Evolutionary conservation across 2,329 filamentous ascomycete species (phyloP).

Genomic region (Laburnicola sp.): DNA sequence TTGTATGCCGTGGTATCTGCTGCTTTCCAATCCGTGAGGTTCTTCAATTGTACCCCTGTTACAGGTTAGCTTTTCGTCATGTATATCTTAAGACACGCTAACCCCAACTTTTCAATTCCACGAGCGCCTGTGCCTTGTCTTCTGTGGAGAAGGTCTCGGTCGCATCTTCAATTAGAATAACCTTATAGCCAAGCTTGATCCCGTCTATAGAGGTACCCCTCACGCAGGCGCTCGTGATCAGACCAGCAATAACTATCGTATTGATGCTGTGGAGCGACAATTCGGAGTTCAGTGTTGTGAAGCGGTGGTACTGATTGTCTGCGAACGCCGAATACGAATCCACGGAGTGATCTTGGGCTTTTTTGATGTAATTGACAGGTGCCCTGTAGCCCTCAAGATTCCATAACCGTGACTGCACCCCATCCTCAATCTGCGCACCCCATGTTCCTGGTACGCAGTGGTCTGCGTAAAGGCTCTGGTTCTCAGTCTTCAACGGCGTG

Average conservation of each 20-base stretch:
- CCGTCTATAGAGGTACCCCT: slow-evolving; percentile 27
- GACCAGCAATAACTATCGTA: slow-evolving; percentile 23
- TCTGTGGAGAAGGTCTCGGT: slow-evolving; percentile 23
- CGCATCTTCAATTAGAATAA: slow-evolving; percentile 28
- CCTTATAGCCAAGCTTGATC: slow-evolving; percentile 27
- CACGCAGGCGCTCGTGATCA: slow-evolving; percentile 27
- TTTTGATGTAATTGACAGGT: slow-evolving; percentile 30
- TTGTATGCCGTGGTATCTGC: slow-evolving; percentile 14
- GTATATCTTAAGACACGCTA: slow-evolving; percentile 1
- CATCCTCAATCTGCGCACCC: slow-evolving; percentile 24
- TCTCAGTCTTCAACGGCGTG: slow-evolving; percentile 21
- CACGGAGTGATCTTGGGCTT: slow-evolving; percentile 26
- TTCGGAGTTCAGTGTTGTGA: slow-evolving; percentile 25
- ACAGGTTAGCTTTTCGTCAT: neutral
- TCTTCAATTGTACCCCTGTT: slow-evolving; percentile 25
- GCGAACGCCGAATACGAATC: slow-evolving; percentile 30
- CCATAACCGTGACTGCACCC: slow-evolving; percentile 23
- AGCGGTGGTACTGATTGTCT: slow-evolving; percentile 30
- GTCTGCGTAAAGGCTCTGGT: slow-evolving; percentile 20
- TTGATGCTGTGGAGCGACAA: slow-evolving; percentile 22
- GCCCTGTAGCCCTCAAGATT: slow-evolving; percentile 24
- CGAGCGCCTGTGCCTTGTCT: slow-evolving; percentile 19
- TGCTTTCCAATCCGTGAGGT: slow-evolving; percentile 22
- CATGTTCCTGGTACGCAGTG: slow-evolving; percentile 27
- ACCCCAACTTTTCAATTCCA: slow-evolving; percentile 25